Base-by-base conservation (phyloP, 2,329 filamentous ascomycete species). In the Colletotrichum cereale region DNA sequence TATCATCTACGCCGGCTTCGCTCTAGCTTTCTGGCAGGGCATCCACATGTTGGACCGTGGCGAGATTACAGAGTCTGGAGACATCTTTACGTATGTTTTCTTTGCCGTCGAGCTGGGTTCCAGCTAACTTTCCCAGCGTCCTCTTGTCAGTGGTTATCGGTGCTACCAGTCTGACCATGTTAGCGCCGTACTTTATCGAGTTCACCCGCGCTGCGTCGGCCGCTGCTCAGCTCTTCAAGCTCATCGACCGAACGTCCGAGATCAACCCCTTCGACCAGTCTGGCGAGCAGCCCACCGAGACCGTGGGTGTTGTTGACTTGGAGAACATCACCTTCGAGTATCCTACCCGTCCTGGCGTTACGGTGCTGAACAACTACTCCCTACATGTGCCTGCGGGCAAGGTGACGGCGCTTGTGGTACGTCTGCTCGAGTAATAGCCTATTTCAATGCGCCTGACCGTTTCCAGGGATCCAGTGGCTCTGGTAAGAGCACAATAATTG, bases 1-100 rank as follows among this genome's bases (percentile, higher is more conserved):
- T 57, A 79, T 84, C 67, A 81, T 85, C 56, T 84, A 84, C 48
- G 76, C 80, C 1, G 83, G 83, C 12, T 84, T 83, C 56, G 82
- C 79, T 2, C 78, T 86, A 7, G 81, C 82, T 10, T 86, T 85
- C 63, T 86, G 84, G 84, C 83, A 85, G 67, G 84, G 84, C 11
- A 75, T 84, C 44, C 77, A 75, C 36, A 80, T 85, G 77, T 76
- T 80, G 21, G 75, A 78, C 12, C 75, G 75, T 1, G 82, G 82
- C 16, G 80, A 84, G 64, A 81, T 85, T 34, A 48, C 73, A 1
- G 75, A 79, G 10, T 76, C 80, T 7, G 84, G 84, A 14, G 76
- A 78, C 14, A 81, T 85, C 36, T 82, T 85, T 42, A 83, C 79
- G 79, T 81, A 69, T 60, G 79, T 75, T 24, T 40, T 2, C 7